Conservation (phyloP, 2,329 filamentous ascomycete genomes). For the Cercospora sp. region DNA sequence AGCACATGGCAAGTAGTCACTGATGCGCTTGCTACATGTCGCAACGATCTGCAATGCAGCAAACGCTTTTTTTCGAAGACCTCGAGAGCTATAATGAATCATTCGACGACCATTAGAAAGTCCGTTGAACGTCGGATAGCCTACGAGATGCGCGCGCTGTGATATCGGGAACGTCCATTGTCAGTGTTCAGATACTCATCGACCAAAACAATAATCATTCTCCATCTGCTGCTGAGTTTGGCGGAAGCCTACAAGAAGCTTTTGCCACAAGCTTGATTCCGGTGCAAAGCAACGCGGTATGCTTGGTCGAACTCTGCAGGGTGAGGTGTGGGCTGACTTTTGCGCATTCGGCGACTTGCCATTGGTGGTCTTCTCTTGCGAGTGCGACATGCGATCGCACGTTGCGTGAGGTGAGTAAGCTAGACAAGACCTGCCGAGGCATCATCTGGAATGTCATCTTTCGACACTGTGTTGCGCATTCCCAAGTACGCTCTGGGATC, state of each 20-base stretch:
- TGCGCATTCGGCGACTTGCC: not conserved
- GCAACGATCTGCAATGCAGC: conserved; percentile 8
- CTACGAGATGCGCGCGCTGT: not conserved
- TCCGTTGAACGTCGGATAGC: not conserved
- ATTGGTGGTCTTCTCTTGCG: not conserved
- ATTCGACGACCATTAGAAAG: no score
- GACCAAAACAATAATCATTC: not conserved
- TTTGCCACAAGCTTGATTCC: conserved; percentile 9
- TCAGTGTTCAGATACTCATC: not conserved
- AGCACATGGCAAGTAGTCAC: not conserved
- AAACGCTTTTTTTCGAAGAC: no score
- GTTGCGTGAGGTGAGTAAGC: not conserved
- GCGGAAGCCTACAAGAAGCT: conserved; percentile 7
- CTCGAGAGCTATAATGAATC: no score
- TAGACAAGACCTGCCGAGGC: conserved; percentile 8
- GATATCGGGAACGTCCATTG: no score
- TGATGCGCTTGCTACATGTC: conserved; percentile 4
- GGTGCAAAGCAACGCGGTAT: not conserved
- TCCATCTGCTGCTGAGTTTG: not conserved
- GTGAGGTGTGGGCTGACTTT: conserved; percentile 3
- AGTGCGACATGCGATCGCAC: conserved; percentile 13
- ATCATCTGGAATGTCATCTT: not conserved
- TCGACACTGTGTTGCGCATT: not conserved
- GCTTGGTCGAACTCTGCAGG: not conserved
- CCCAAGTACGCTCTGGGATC: not conserved